Evolutionary conservation across 1,139 yeast species (phyloP).

Genomic region (Blastobotrys capitulatus): DNA sequence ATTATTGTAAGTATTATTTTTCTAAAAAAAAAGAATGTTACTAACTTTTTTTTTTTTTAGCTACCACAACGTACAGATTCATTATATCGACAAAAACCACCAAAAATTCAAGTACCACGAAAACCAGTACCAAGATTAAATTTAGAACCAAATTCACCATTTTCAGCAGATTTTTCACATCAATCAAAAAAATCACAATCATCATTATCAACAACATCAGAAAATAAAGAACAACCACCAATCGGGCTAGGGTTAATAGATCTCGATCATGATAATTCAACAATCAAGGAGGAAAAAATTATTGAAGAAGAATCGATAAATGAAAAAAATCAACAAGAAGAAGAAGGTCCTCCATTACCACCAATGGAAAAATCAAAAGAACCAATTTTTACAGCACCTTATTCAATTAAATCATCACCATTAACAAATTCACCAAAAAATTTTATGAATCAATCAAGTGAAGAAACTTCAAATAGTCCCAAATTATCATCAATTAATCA

Average conservation of each 20-base stretch:
- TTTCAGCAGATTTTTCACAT: slow-evolving; percentile 5
- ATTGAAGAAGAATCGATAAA: background rate
- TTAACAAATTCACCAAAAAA: background rate
- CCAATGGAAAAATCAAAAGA: background rate
- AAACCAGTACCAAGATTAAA: slow-evolving; percentile 14
- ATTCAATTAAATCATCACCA: slow-evolving; percentile 1
- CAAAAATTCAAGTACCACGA: slow-evolving; percentile 10
- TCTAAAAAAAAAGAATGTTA: background rate
- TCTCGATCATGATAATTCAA: background rate
- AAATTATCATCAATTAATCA: background rate
- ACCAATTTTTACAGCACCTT: slow-evolving; percentile 6
- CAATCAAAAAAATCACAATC: background rate
- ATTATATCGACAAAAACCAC: background rate
- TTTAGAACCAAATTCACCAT: slow-evolving; percentile 15
- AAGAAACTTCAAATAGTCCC: background rate
- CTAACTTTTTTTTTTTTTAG: background rate
- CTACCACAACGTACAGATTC: slow-evolving; percentile 7
- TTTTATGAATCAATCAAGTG: background rate
- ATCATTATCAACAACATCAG: background rate
- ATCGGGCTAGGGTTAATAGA: slow-evolving; percentile 11
- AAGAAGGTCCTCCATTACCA: slow-evolving; percentile 8
- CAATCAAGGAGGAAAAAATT: slow-evolving; percentile 3
- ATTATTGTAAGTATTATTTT: background rate
- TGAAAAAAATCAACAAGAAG: slow-evolving; percentile 1
- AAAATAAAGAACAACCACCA: background rate